Base-by-base conservation (phyloP, 2,329 filamentous ascomycete species). In the Ophiobolus disseminans region DNA sequence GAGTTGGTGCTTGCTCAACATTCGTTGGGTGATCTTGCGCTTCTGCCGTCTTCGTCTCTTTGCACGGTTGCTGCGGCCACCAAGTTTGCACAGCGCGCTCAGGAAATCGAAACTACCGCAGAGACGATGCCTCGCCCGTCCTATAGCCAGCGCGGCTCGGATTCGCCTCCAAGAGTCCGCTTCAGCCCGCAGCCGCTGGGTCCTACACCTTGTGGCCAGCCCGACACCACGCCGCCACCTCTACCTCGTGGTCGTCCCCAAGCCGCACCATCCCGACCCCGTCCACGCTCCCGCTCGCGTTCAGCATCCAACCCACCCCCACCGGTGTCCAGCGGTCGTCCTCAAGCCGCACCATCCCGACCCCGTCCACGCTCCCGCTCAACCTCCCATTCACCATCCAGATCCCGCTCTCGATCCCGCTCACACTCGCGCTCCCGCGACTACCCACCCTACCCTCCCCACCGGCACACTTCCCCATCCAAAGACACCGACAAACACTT, bases 401-500 rank as follows among this genome's bases (percentile, higher is more conserved):
- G n/a, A 34, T 25, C 28, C 25, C 40, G 40, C 10, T 43, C 42
- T 14, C 34, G 42, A 19, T 45, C 42, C 14, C 23, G 14, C 20
- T 32, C 42, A 19, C 23, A 20, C n/a, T 30, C 20, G 10, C 23
- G 23, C 16, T 32, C 42, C 1, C n/a, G 34, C 30, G 40, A 16
- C 28, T 20, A 9, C 20, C 11, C 14, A 2, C 28, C 8, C 7
- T 30, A 32, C 14, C 30, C 7, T 30, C 19, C 21, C 13, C 13
- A 21, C 17, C 35, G 10, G 5, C 34, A 21, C 7, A 4, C 13
- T 10, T 25, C 30, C 4, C 31, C 31, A 10, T 22, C 32, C 20
- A 45, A 39, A 25, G 34, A 45, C 20, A 14, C 19, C 22, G 34
- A 38, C 11, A 45, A 45, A 23, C 32, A 38, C 13, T 45, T 36